Conservation (phyloP, 306 rosid species). For the Glycyrrhiza uralensis region DNA sequence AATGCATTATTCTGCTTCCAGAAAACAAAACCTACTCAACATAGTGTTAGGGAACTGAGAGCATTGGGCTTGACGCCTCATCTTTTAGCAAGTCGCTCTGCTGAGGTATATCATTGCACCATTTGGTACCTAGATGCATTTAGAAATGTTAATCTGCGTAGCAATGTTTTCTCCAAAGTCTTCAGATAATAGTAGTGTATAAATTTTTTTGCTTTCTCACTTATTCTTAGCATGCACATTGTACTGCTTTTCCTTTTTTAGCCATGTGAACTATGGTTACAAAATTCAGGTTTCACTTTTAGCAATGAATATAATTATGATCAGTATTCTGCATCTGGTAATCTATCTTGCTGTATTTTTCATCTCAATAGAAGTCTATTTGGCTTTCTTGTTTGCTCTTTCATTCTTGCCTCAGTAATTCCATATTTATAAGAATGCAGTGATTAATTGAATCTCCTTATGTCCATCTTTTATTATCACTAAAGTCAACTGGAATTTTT, state of each 20-base stretch:
- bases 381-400: not conserved
- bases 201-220: not conserved
- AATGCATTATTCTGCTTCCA: conserved; percentile 37
- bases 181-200: not conserved
- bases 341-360: not conserved
- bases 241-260: not conserved
- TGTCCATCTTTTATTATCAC: conserved; percentile 1
- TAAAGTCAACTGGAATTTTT: not conserved
- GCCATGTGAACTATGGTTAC: not conserved
- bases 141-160: conserved; percentile 9
- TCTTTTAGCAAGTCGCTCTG: conserved; percentile 91
- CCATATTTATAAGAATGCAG: not conserved
- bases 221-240: not conserved
- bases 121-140: conserved; percentile 16
- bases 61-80: conserved; percentile 97
- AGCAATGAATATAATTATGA: not conserved
- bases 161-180: not conserved
- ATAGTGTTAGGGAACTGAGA: conserved; percentile 91
- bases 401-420: not conserved
- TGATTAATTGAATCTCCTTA: conserved; percentile 10
- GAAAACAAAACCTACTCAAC: conserved; percentile 99
- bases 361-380: not conserved
- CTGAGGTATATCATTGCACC: conserved; percentile 58
- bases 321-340: not conserved
- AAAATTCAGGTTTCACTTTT: not conserved